Percentiles rank a stretch among this genome's conserved stretches.
Evolutionary conservation across 768 basidiomycete species (phyloP).

Genomic region (Trametes gibbosa): DNA sequence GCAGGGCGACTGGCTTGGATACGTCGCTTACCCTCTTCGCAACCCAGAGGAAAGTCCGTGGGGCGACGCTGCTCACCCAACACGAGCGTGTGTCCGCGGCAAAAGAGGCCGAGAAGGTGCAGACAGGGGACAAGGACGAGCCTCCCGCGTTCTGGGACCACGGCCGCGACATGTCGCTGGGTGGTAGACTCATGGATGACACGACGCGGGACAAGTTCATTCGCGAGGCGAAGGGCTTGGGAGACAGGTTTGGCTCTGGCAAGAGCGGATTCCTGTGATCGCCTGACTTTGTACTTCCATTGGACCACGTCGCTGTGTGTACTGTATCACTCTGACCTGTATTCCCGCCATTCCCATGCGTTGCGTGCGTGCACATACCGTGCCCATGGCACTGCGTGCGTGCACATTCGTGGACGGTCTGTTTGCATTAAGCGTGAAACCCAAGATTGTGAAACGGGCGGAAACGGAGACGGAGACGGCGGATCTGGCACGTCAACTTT

Average conservation of each 20-base stretch:
- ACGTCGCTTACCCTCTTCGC: not conserved
- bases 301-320: not conserved
- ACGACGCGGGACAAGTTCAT: conserved; percentile 73
- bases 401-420: too few relatives aligned
- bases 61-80: conserved; percentile 31
- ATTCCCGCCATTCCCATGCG: not conserved
- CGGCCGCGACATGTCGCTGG: conserved; percentile 82
- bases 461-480: too few relatives aligned
- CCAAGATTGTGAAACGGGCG: too few relatives aligned
- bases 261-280: conserved; percentile 58
- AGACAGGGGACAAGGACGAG: conserved; percentile 47
- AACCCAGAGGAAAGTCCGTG: conserved; percentile 28
- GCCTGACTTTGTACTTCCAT: not conserved
- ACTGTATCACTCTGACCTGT: not conserved
- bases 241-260: conserved; percentile 79
- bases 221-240: conserved; percentile 75
- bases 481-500: too few relatives aligned
- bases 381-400: too few relatives aligned
- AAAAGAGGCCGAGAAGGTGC: conserved; percentile 34
- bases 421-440: not conserved
- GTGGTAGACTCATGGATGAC: conserved; percentile 90
- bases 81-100: conserved; percentile 45
- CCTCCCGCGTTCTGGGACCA: conserved; percentile 87
- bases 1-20: too few relatives aligned
- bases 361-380: not conserved